Conservation (phyloP, 306 rosid species). For the Acacia crassicarpa region DNA sequence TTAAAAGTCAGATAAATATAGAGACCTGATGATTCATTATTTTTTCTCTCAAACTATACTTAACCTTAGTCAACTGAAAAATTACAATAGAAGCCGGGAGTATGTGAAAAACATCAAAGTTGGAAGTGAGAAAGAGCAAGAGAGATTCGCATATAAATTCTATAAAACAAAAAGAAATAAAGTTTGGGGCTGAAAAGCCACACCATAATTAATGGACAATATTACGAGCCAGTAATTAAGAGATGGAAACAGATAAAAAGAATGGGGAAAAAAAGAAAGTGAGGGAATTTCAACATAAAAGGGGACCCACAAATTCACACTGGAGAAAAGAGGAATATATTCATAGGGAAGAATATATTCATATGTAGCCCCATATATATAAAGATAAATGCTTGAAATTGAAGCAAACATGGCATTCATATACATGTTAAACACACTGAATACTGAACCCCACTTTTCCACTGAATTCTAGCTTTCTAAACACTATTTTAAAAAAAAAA, state of each 20-base stretch:
- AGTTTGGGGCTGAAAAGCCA: neutral
- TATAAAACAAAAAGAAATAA: neutral
- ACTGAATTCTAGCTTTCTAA: slow-evolving; percentile 46
- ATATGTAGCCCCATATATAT: slow-evolving; percentile 49
- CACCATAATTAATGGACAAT: slow-evolving; percentile 3
- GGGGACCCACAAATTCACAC: slow-evolving; percentile 69
- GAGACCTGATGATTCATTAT: too few species aligned
- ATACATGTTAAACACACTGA: slow-evolving; percentile 32
- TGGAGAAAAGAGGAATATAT: slow-evolving; percentile 66
- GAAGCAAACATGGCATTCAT: slow-evolving; percentile 81
- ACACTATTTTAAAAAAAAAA: slow-evolving; percentile 41
- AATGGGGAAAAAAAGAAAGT: neutral
- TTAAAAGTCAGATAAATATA: too few species aligned
- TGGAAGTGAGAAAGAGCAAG: neutral
- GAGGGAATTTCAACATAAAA: slow-evolving; percentile 35
- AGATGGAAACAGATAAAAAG: slow-evolving; percentile 30
- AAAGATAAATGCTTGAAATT: slow-evolving; percentile 93
- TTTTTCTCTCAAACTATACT: neutral
- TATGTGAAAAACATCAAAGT: neutral
- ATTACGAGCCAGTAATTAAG: slow-evolving; percentile 23
- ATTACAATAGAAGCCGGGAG: neutral
- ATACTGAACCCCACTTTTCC: slow-evolving; percentile 62
- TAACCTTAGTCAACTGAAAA: neutral
- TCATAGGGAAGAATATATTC: slow-evolving; percentile 82
- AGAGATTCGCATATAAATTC: neutral